These are phyloP conservation scores for Priceomyces castillae DNA, from an alignment of 805 yeast species.

Conservation along the genomic window DNA sequence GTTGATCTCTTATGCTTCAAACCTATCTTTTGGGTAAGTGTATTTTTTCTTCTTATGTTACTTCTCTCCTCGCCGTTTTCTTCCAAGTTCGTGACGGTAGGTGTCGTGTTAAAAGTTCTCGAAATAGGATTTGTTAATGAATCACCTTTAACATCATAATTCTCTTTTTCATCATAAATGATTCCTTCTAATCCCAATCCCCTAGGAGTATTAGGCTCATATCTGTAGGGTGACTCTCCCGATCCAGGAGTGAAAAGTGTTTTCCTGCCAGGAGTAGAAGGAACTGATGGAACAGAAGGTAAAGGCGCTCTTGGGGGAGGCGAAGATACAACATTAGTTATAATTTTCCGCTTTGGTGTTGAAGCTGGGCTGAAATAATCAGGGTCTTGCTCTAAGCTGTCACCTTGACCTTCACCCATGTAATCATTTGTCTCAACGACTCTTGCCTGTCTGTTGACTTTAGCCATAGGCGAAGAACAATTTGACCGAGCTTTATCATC, in stretches of 20 bases:
- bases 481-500: slow-evolving; percentile 23
- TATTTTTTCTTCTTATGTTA: slow-evolving; percentile 23
- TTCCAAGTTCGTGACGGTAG: slow-evolving; percentile 37
- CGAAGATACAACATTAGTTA: slow-evolving; percentile 19
- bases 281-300: slow-evolving; percentile 16
- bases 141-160: slow-evolving; percentile 1
- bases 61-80: slow-evolving; percentile 11
- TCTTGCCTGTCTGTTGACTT: slow-evolving; percentile 43
- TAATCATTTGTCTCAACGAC: slow-evolving; percentile 39
- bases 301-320: slow-evolving; percentile 40
- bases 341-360: slow-evolving; percentile 16
- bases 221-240: slow-evolving; percentile 5
- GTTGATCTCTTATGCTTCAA: slow-evolving; percentile 41
- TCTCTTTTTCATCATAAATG: slow-evolving; percentile 18
- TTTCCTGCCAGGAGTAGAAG: slow-evolving; percentile 23
- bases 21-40: slow-evolving; percentile 27
- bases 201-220: slow-evolving; percentile 19
- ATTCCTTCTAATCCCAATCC: slow-evolving; percentile 42
- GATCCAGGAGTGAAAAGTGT: slow-evolving; percentile 14
- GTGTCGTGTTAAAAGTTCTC: slow-evolving; percentile 18
- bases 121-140: slow-evolving; percentile 5
- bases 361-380: slow-evolving; percentile 10
- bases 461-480: slow-evolving; percentile 41
- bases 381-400: neutral
- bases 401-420: neutral